These are phyloP conservation scores for Tylopilus cervinicoccineus DNA, from an alignment of 768 basidiomycete genomes.

Conservation along the genomic window DNA sequence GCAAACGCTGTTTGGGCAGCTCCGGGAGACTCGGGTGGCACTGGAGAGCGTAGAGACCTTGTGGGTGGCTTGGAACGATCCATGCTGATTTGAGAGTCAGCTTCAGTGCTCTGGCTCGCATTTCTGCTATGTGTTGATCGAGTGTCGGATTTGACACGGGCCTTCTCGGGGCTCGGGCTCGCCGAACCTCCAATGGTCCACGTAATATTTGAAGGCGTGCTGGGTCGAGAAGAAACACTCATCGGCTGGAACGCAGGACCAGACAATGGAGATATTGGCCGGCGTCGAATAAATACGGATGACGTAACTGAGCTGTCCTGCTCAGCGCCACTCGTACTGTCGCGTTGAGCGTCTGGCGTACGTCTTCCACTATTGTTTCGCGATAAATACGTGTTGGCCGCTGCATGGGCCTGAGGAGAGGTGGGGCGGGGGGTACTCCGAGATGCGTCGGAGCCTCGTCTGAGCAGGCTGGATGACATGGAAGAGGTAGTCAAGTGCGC, in stretches of 20 bases:
- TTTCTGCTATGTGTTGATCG: conserved; percentile 46
- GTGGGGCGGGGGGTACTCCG: conserved; percentile 44
- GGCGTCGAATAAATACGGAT: conserved; percentile 51
- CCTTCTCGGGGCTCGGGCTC: conserved; percentile 29
- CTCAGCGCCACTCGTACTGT: conserved; percentile 32
- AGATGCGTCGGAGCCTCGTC: conserved; percentile 58
- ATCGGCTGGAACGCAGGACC: conserved; percentile 58
- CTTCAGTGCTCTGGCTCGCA: conserved; percentile 51
- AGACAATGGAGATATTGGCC: conserved; percentile 72
- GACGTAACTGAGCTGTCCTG: conserved; percentile 47
- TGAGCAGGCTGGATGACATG: conserved; percentile 36
- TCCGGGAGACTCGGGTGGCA: conserved; percentile 57
- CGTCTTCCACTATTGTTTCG: conserved; percentile 61
- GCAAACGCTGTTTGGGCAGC: conserved; percentile 31
- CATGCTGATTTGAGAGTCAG: conserved; percentile 19
- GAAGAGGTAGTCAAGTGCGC: conserved; percentile 34
- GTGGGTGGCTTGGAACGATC: conserved; percentile 41
- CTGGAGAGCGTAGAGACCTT: conserved; percentile 52
- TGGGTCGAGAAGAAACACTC: conserved; percentile 46
- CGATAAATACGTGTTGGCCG: conserved; percentile 46
- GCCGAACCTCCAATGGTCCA: conserved; percentile 49
- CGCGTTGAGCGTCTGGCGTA: conserved; percentile 54
- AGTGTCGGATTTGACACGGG: conserved; percentile 29
- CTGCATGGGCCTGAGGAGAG: conserved; percentile 40
- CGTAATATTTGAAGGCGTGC: conserved; percentile 73